Percentiles rank a stretch among this genome's conserved stretches.
These are phyloP conservation scores for Blepharisma undulans DNA, from an alignment of 169 alveolate genomes.

Conservation along the genomic window DNA sequence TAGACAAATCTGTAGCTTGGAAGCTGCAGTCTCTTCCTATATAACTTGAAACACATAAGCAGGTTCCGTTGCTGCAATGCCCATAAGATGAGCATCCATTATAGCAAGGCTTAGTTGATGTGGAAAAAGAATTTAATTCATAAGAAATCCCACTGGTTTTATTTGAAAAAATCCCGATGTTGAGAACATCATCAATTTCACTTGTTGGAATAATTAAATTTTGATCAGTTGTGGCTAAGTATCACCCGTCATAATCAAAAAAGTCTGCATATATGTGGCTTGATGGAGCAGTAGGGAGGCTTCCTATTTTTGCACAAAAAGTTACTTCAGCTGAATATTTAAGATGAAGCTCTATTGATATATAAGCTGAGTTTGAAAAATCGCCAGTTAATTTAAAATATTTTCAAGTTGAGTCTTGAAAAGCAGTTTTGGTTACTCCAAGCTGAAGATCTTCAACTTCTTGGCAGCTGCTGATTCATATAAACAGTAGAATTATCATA, in stretches of 20 bases:
- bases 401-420: not conserved
- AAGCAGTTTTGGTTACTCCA: not conserved
- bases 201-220: not conserved
- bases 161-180: not conserved
- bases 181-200: not conserved
- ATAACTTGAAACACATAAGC: not conserved
- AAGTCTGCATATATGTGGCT: not conserved
- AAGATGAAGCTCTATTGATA: not conserved
- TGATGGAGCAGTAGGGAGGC: not conserved
- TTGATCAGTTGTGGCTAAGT: not conserved
- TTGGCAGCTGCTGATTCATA: not conserved
- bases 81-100: not conserved
- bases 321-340: not conserved
- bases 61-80: not conserved
- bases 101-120: not conserved
- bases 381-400: not conserved
- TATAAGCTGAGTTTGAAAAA: not conserved
- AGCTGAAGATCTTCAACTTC: not conserved
- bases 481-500: not conserved
- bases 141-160: not conserved
- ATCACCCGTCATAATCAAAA: not conserved
- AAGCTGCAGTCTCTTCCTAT: not conserved
- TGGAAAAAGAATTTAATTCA: not conserved
- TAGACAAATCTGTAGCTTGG: not conserved
- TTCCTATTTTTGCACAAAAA: not conserved